Conservation (phyloP, 2,329 filamentous ascomycete genomes). For the Sarocladiaceae sp. region DNA sequence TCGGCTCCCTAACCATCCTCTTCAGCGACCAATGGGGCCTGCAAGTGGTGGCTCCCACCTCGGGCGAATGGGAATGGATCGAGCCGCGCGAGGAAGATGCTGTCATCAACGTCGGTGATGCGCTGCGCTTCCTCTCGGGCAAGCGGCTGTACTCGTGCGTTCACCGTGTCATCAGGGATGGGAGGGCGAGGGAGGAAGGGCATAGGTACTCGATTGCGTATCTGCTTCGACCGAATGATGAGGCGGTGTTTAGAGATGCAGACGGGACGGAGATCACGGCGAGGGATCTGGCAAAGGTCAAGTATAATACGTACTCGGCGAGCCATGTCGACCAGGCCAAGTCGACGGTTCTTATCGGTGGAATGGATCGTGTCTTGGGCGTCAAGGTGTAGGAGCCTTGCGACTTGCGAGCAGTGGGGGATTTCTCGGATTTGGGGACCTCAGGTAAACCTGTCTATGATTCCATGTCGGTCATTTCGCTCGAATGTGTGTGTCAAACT, state of each 20-base stretch:
- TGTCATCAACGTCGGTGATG: slow-evolving; percentile 54
- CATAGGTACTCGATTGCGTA: slow-evolving; percentile 54
- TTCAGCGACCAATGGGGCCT: slow-evolving; percentile 52
- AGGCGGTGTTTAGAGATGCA: slow-evolving; percentile 48
- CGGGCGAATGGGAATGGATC: slow-evolving; percentile 15
- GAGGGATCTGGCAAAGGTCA: slow-evolving; percentile 15
- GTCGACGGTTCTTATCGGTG: neutral
- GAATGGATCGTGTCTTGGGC: too few relatives aligned
- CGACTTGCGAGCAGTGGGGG: too few relatives aligned
- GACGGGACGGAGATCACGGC: slow-evolving; percentile 48
- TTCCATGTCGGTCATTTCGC: too few relatives aligned
- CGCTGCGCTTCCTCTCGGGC: slow-evolving; percentile 47
- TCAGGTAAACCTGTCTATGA: too few relatives aligned
- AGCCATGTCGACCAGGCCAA: slow-evolving; percentile 1
- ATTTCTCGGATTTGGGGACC: too few relatives aligned
- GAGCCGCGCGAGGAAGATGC: slow-evolving; percentile 40
- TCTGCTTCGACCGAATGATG: slow-evolving; percentile 51
- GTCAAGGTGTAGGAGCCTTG: too few relatives aligned
- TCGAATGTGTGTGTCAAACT: too few relatives aligned
- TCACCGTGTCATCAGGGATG: slow-evolving; percentile 41
- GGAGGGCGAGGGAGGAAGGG: slow-evolving; percentile 23
- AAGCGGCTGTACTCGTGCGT: slow-evolving; percentile 50
- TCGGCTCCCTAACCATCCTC: slow-evolving; percentile 47
- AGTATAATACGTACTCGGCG: slow-evolving; percentile 3
- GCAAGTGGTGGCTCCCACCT: slow-evolving; percentile 44